Percentiles rank a stretch among this genome's conserved stretches.
Conservation (phyloP, 257 asterid genomes). For the Paulownia fortunei region DNA sequence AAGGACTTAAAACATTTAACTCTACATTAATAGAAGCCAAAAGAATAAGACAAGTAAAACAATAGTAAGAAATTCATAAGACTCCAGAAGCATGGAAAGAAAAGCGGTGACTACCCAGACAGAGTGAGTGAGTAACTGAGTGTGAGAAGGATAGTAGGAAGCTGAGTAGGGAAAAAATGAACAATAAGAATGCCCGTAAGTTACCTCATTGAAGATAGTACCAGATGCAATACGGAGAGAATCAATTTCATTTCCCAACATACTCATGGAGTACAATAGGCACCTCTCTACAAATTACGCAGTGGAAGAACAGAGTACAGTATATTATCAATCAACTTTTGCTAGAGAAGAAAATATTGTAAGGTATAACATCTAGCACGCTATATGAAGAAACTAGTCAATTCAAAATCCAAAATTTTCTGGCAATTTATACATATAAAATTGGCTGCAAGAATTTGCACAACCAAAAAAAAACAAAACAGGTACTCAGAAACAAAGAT, state of each 20-base stretch:
- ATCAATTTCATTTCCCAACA: slow-evolving; percentile 72
- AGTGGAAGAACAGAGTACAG: slow-evolving; percentile 1
- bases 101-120: background rate
- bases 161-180: background rate
- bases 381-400: slow-evolving; percentile 3
- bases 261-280: slow-evolving; percentile 88
- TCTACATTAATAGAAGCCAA: background rate
- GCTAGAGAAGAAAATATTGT: slow-evolving; percentile 15
- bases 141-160: slow-evolving; percentile 1
- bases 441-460: slow-evolving; percentile 8
- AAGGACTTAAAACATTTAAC: slow-evolving; percentile 6
- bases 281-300: slow-evolving; percentile 61
- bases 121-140: background rate
- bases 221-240: slow-evolving; percentile 88
- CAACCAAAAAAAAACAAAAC: background rate
- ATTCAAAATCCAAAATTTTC: background rate
- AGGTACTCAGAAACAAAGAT: background rate
- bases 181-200: slow-evolving; percentile 16
- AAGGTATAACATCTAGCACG: slow-evolving; percentile 24
- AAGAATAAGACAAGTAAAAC: slow-evolving; percentile 3
- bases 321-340: slow-evolving; percentile 3
- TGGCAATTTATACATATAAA: background rate
- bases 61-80: slow-evolving; percentile 4
- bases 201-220: slow-evolving; percentile 92
- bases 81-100: background rate